Conservation (phyloP, 306 rosid genomes). For the Spatholobus suberectus region DNA sequence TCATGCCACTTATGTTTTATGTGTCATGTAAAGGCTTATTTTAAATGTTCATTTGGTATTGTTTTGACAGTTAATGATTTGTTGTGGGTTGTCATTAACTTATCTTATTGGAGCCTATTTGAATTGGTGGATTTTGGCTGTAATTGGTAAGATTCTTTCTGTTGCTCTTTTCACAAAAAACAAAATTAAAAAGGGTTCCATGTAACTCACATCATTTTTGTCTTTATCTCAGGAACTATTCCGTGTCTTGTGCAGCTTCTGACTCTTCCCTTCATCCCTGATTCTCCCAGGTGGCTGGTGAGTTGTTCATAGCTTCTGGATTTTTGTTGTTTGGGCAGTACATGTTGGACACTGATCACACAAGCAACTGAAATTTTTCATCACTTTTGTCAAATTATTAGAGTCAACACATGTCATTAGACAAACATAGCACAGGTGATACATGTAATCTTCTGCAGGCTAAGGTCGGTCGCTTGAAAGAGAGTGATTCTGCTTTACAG, state of each 20-base stretch:
- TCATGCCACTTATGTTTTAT: neutral
- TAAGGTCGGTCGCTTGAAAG: constrained; percentile 58
- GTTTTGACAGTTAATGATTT: constrained; percentile 62
- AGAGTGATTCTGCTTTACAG: constrained; percentile 70
- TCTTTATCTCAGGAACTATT: constrained; percentile 54
- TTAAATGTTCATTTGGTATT: constrained; percentile 17
- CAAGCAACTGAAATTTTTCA: constrained; percentile 10
- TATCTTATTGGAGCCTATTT: constrained; percentile 65
- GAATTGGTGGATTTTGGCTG: constrained; percentile 64
- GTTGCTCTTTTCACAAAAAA: neutral
- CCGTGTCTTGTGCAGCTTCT: constrained; percentile 72
- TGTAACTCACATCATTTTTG: neutral
- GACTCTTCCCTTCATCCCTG: constrained; percentile 75
- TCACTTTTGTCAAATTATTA: neutral
- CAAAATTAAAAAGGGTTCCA: neutral
- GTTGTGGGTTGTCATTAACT: constrained; percentile 64
- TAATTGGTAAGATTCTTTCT: constrained; percentile 51
- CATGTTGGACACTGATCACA: neutral
- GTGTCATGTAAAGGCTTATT: neutral
- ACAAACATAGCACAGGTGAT: constrained; percentile 19
- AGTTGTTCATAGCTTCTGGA: constrained; percentile 35
- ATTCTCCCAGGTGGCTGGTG: constrained; percentile 97
- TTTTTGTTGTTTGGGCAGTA: constrained; percentile 6
- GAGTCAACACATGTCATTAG: constrained; percentile 13
- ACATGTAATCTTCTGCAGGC: constrained; percentile 60